Evolutionary conservation across 306 rosid species (phyloP).

Genomic region (Prunus davidiana): DNA sequence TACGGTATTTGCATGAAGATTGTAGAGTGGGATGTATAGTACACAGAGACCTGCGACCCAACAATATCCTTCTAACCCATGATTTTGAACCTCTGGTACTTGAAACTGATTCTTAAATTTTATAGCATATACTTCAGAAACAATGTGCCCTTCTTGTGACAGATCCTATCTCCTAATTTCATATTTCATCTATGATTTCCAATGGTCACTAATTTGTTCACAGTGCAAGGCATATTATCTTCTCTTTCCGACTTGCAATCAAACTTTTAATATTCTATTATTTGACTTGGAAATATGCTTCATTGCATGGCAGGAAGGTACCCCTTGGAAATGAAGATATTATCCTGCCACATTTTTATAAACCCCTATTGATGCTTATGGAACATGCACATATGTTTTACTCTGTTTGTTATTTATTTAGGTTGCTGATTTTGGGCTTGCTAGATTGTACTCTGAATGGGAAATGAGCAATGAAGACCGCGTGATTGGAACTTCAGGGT

Average conservation of each 20-base stretch:
- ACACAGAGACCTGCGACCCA: conserved; percentile 86
- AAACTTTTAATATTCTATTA: not conserved
- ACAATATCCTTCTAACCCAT: conserved; percentile 87
- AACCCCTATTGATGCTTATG: not conserved
- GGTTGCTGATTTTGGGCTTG: conserved; percentile 97
- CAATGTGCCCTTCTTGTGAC: not conserved
- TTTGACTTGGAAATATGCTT: too few species aligned
- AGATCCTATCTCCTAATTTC: not conserved
- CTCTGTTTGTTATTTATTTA: conserved; percentile 22
- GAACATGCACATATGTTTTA: not conserved
- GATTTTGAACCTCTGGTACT: conserved; percentile 88
- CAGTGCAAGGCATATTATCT: not conserved
- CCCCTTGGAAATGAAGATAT: too few species aligned
- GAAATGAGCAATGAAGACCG: conserved; percentile 54
- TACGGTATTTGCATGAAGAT: conserved; percentile 95
- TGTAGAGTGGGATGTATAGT: conserved; percentile 95
- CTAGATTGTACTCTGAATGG: conserved; percentile 88
- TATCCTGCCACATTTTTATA: too few species aligned
- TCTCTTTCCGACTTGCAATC: not conserved
- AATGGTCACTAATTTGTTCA: not conserved
- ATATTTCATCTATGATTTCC: not conserved
- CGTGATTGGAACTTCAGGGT: conserved; percentile 73
- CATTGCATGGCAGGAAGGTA: too few species aligned
- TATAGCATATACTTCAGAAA: not conserved
- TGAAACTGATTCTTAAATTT: not conserved